Evolutionary conservation across 2,329 filamentous ascomycete genomes (phyloP).

Genomic region (Phoma herbarum): DNA sequence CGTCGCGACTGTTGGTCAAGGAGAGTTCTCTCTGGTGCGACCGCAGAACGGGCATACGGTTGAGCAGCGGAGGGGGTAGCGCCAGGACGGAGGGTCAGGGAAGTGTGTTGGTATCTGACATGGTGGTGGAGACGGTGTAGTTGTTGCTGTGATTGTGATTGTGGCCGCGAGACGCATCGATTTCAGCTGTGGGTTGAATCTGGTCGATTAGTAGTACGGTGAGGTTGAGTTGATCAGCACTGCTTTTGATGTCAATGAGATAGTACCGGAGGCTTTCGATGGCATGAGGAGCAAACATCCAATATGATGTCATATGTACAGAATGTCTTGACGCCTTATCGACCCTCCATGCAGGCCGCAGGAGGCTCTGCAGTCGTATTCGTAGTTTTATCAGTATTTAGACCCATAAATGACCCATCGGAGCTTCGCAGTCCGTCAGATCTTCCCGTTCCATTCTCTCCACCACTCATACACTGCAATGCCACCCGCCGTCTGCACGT

Average conservation of each 20-base stretch:
- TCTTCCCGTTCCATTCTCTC: constrained; percentile 51
- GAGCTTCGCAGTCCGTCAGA: background rate
- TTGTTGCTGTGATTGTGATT: too few species aligned
- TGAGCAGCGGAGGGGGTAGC: background rate
- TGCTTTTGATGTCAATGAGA: background rate
- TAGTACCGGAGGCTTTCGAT: background rate
- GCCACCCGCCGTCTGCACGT: constrained; percentile 63
- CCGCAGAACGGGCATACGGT: background rate
- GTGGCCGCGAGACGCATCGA: too few species aligned
- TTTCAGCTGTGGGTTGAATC: too few species aligned
- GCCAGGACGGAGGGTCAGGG: background rate
- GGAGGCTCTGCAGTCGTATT: background rate
- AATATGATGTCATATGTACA: background rate
- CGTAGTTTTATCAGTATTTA: too few species aligned
- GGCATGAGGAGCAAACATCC: background rate
- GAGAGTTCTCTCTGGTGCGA: background rate
- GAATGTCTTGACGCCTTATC: background rate
- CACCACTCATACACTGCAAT: constrained; percentile 62
- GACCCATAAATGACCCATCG: background rate
- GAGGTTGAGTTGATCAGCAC: background rate
- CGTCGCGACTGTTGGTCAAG: background rate
- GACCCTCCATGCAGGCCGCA: background rate
- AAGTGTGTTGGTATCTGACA: background rate
- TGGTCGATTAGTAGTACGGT: too few species aligned
- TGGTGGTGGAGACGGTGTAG: background rate